Percentiles rank a stretch among this genome's conserved stretches.
Evolutionary conservation across 352 stramenopile genomes (phyloP).

Genomic region (Globisporangium canariense): DNA sequence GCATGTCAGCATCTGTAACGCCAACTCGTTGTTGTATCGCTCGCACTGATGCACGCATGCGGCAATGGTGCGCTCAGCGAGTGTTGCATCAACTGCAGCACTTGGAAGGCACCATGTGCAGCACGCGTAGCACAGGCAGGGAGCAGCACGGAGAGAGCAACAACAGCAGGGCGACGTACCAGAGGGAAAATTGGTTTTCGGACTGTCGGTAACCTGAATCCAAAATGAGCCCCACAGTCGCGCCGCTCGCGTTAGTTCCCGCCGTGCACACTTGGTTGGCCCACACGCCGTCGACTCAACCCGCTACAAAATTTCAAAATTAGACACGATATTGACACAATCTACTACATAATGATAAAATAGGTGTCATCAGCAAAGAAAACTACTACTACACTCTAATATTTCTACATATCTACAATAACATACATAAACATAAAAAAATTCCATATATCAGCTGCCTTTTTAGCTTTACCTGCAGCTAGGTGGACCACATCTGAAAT

Average conservation of each 20-base stretch:
- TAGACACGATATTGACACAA: not conserved
- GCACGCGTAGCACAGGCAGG: not conserved
- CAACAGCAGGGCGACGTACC: conserved; percentile 34
- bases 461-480: not conserved
- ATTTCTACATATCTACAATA: not conserved
- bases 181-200: conserved; percentile 59
- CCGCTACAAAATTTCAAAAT: not conserved
- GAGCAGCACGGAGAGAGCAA: conserved; percentile 11
- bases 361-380: no score
- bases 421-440: no score
- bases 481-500: not conserved
- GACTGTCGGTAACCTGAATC: conserved; percentile 91
- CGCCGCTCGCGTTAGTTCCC: not conserved
- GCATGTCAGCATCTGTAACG: not conserved
- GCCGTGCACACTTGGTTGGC: conserved; percentile 5
- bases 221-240: conserved; percentile 48
- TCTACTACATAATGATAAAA: no score
- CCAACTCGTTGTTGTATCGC: no score
- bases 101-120: not conserved
- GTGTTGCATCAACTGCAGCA: not conserved
- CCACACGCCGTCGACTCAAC: not conserved
- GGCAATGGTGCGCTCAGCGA: not conserved
- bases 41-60: not conserved
- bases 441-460: no score
- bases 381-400: no score